These are phyloP conservation scores for Globisporangium uncinulatum DNA, from an alignment of 352 stramenopile species.

Conservation along the genomic window DNA sequence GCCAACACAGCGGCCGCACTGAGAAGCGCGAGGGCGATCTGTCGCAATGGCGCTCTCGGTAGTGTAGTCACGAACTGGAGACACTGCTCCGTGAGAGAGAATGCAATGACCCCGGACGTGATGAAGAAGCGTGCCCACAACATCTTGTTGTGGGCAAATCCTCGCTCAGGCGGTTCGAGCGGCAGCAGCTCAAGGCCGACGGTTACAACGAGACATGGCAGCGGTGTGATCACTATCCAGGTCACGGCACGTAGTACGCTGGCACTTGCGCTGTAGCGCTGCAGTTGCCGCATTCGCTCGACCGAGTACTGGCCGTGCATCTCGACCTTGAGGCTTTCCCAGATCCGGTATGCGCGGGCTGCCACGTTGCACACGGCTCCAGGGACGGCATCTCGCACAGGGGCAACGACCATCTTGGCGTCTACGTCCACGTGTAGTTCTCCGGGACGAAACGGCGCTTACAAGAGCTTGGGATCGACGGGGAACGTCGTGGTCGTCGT, in stretches of 20 bases:
- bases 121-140: not conserved
- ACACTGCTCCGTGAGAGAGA: not conserved
- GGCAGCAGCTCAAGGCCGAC: not conserved
- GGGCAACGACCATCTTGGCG: too few relatives aligned
- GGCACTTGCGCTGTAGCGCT: not conserved
- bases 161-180: slow-evolving; percentile 1
- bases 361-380: too few relatives aligned
- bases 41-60: not conserved
- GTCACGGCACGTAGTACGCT: not conserved
- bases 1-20: too few relatives aligned
- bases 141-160: not conserved
- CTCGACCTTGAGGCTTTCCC: slow-evolving; percentile 10
- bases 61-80: not conserved
- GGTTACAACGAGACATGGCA: not conserved
- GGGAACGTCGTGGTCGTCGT: too few relatives aligned
- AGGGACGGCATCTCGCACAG: too few relatives aligned
- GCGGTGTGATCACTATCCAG: not conserved
- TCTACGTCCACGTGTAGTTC: too few relatives aligned
- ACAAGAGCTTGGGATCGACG: too few relatives aligned
- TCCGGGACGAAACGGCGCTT: too few relatives aligned
- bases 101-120: not conserved
- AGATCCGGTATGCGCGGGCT: too few relatives aligned
- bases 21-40: not conserved
- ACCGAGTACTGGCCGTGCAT: slow-evolving; percentile 20
- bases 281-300: slow-evolving; percentile 7